Evolutionary conservation across 768 basidiomycete species (phyloP), one percentile per base, ranked within the genome.

Genomic region (Hemileccinum impolitum): DNA sequence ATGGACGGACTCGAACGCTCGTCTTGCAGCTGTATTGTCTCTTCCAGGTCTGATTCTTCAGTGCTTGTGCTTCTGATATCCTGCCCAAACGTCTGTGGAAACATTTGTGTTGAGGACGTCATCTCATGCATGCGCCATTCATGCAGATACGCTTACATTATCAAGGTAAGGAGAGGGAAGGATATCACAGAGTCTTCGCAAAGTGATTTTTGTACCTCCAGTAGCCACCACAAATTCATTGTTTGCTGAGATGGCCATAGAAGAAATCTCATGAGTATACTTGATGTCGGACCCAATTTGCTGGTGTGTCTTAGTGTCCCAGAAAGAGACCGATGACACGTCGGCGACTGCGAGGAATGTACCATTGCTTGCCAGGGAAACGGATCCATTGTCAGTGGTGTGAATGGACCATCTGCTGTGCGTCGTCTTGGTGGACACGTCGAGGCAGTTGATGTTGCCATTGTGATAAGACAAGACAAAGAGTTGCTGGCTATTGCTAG

Each of bases 181-280:
- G 3, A 46, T 19, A 18, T 46, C 53, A 4, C 4, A 15, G 8
- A 55, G 44, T 32, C 14, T 55, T 12, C 26, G 32, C 3, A 47
- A 11, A 5, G 37, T 46, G 21, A 55, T 39, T 32, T 14, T 26
- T 6, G 30, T 8, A 19, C 15, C 23, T 12, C 37, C 43, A 8
- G 6, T n/a, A n/a, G n/a, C 31, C 4, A 42, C 19, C 12, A 32
- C 47, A 11, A 55, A 21, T 21, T 55, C 48, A 15, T 50, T 39
- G 31, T 55, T 46, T 21, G 9, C 19, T 7, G 52, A 53, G 18
- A 51, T 34, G 4, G 51, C 23, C 15, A 53, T 48, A 10, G 7
- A 36, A 7, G 4, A 13, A 13, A 53, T 4, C 2, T 2, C 1
- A 11, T 7, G 11, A 2, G 19, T 8, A 14, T 53, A 45, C n/a